Evolutionary conservation across 1,139 yeast genomes (phyloP), one percentile per base, ranked within the genome.

Genomic region (Hyphopichia burtonii): DNA sequence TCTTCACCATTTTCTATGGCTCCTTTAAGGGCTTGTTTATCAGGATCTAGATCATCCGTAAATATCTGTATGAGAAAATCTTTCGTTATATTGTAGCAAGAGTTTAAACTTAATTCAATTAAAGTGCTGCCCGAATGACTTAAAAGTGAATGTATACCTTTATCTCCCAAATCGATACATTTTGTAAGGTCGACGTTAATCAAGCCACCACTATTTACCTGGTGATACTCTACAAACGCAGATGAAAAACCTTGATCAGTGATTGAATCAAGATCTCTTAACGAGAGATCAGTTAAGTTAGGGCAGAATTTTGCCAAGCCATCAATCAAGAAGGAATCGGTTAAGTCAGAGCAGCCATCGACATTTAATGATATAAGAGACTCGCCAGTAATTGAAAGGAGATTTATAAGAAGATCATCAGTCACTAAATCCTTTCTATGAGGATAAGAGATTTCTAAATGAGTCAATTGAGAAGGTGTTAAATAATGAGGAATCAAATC

Each of bases 401-500:
- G 64, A 40, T 81, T 81, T n/a, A 83, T 74, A 9, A 89, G 43
- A 18, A 82, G 59, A n/a, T 85, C 86, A 55, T 87, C 94, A 41
- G 82, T 83, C 0, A 90, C 71, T 28, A 90, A 70, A 15, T 83
- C 83, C 46, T 80, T 86, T 40, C 71, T 68, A 42, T 73, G 68
- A 0, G 93, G 93, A 53, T 81, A 76, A n/a, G 89, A 75, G 1
- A 93, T 59, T 48, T 86, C 93, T 34, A 93, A 62, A 18, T 74
- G 71, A 14, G 73, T 72, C 40, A 93, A 66, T 5, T 64, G 65
- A 2, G 72, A 65, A 1, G 64, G 50, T 23, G 54, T 44, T 31
- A 90, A 61, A 52, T 78, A 80, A 41, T 86, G 84, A 1, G 96
- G 83, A 40, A 90, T 59, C 30, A 79, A 63, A 23, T 82, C 80